Conservation (phyloP, 2,329 filamentous ascomycete species). For the Pseudogymnoascus destructans region DNA sequence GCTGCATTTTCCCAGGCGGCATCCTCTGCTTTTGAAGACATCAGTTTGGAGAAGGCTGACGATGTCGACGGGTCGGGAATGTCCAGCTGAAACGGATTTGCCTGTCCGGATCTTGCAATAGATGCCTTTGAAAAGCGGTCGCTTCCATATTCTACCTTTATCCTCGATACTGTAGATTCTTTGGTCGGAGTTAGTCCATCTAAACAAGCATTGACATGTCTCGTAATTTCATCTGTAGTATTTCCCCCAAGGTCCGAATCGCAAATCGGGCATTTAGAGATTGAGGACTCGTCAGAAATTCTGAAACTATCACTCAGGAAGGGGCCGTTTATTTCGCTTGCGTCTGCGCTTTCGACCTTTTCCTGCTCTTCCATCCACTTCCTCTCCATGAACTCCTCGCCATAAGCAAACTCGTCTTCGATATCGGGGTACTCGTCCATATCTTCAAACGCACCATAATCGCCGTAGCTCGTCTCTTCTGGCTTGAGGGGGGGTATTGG, state of each 20-base stretch:
- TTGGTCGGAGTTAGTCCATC: conserved; percentile 47
- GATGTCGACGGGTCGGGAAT: conserved; percentile 22
- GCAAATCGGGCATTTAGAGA: conserved; percentile 63
- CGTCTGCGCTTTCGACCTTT: conserved; percentile 47
- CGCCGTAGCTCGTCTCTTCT: conserved; percentile 36
- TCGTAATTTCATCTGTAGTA: conserved; percentile 52
- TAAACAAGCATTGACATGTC: conserved; percentile 86
- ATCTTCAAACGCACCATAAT: conserved; percentile 42
- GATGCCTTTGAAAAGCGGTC: conserved; percentile 52
- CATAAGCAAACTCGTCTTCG: conserved; percentile 37
- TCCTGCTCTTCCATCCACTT: conserved; percentile 67
- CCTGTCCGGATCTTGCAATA: conserved; percentile 65
- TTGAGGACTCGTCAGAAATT: conserved; percentile 19
- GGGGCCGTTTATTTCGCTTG: conserved; percentile 22
- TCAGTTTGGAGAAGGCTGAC: conserved; percentile 74
- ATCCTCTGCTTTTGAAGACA: conserved; percentile 85
- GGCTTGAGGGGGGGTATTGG: conserved; percentile 33
- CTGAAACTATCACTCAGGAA: conserved; percentile 19
- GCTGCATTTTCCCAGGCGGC: conserved; percentile 81
- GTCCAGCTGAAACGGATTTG: conserved; percentile 57
- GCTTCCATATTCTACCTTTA: conserved; percentile 31
- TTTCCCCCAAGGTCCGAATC: conserved; percentile 47
- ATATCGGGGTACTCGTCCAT: conserved; percentile 44
- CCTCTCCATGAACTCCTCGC: conserved; percentile 53
- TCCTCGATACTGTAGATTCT: conserved; percentile 15